Base-by-base conservation (phyloP, 768 basidiomycete genomes). In the Xanthoconium stramineum region DNA sequence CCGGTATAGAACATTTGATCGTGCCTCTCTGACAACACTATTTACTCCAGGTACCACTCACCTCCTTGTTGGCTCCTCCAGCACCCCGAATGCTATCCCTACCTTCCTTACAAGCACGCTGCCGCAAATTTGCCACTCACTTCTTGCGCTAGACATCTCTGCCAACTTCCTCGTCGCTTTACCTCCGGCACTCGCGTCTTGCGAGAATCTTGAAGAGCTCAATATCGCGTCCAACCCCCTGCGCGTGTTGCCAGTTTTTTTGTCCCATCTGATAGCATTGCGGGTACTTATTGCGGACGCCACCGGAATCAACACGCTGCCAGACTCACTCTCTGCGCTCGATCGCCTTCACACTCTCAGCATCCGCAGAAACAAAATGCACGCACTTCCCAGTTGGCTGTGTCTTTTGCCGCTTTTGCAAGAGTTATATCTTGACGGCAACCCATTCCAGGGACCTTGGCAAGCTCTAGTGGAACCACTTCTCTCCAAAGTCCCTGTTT, bases 401-500 rank as follows among this genome's bases (percentile, higher is more conserved):
- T 93, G 92, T 69, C 82, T 92, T 30, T 79, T 99, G n/a, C 82
- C 85, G 19, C 80, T 80, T 32, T 77, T 99, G 46, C 92, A 96
- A 70, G 89, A 86, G 2, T 75, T 99, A 4, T 88, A 88, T 61
- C 84, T 99, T n/a, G 96, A 98, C 60, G 89, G 86, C 17, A 99
- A 99, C 69, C 94, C 95, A 9, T 98, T 99, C 73, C 90, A 91
- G 63, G 91, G 90, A 9, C 91, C 92, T 1, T 97, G 94, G 92
- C 85, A 88, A 66, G 86, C 90, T 33, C 78, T 99, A 51, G 85
- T 97, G 28, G 89, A 89, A 55, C 93, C 94, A 1, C 77, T 98
- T 47, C 76, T 94, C 10, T 79, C 85, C 50, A 84, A 84, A 66
- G 69, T 75, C 24, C 82, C 85, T 28, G 72, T 78, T 65, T 80